A percentile compares a stretch with the other conserved stretches of the same genome.
These are phyloP conservation scores for Leccinum fibrillosum DNA, from an alignment of 768 basidiomycete genomes.

Conservation along the genomic window DNA sequence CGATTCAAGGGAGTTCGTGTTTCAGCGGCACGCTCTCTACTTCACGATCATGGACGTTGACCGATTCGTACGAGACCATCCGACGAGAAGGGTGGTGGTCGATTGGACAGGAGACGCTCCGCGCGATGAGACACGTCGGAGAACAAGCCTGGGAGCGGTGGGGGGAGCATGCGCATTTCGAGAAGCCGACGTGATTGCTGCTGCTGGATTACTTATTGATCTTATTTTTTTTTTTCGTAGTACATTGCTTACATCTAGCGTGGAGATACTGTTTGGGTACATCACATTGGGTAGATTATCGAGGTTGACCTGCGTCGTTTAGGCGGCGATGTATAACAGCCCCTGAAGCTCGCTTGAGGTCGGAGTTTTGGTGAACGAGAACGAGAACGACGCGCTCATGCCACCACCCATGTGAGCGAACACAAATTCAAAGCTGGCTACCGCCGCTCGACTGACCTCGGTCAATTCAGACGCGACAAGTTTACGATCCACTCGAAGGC, in stretches of 20 bases:
- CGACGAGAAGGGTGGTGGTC: constrained; percentile 40
- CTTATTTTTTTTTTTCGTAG: constrained; percentile 13
- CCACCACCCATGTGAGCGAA: constrained; percentile 30
- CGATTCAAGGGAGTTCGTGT: constrained; percentile 35
- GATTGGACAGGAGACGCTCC: constrained; percentile 36
- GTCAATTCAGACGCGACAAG: constrained; percentile 68
- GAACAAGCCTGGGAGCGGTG: constrained; percentile 43
- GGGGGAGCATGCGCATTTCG: constrained; percentile 31
- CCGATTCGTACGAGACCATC: constrained; percentile 37
- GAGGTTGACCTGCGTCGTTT: not conserved
- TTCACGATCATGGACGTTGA: constrained; percentile 37
- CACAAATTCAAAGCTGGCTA: not conserved
- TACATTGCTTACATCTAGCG: constrained; percentile 10
- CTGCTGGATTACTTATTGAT: constrained; percentile 16
- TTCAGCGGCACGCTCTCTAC: constrained; percentile 32
- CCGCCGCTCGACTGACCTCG: not conserved
- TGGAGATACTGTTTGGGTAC: constrained; percentile 18
- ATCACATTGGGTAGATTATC: constrained; percentile 1
- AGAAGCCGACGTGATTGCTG: constrained; percentile 28
- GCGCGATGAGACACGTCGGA: constrained; percentile 37
- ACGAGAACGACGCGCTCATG: not conserved
- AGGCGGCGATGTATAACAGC: not conserved
- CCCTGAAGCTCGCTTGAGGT: not conserved
- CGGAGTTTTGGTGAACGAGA: not conserved
- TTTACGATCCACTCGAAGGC: constrained; percentile 89